phyloP scores from a whole-genome alignment of 352 stramenopile genomes.

The Phytophthora crassamura region DNA sequence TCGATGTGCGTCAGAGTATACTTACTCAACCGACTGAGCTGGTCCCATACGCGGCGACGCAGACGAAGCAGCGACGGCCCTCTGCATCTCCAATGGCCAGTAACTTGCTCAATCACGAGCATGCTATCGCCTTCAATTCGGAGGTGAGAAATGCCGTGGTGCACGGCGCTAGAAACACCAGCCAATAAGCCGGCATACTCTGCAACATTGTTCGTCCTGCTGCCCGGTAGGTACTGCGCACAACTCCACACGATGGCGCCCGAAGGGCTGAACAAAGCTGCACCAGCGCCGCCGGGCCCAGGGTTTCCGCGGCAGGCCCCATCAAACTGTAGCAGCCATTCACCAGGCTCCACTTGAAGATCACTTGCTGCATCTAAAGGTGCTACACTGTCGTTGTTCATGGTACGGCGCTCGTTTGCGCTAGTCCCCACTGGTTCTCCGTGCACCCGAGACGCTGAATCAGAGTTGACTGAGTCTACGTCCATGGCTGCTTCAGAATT shows the following conservation, averaged over 20 bases:
- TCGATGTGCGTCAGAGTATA: no score
- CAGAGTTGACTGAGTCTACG: no score
- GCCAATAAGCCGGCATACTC: slow-evolving; percentile 35
- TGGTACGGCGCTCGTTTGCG: no score
- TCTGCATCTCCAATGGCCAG: no score
- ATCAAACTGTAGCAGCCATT: slow-evolving; percentile 19
- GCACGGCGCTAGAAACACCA: slow-evolving; percentile 5
- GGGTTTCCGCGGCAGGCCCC: slow-evolving; percentile 13
- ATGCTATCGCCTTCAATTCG: slow-evolving; percentile 23
- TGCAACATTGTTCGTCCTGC: slow-evolving; percentile 34
- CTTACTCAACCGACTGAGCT: not conserved
- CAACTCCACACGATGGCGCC: slow-evolving; percentile 22
- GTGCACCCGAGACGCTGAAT: no score
- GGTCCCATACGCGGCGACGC: no score
- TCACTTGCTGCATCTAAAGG: no score
- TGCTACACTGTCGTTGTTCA: no score
- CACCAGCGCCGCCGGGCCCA: slow-evolving; percentile 11
- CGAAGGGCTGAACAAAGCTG: slow-evolving; percentile 11
- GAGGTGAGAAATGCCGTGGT: slow-evolving; percentile 4
- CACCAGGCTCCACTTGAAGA: no score
- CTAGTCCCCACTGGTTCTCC: no score
- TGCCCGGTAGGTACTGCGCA: slow-evolving; percentile 10
- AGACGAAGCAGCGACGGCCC: no score
- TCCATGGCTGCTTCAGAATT: no score
- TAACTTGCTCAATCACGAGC: slow-evolving; percentile 19